phyloP scores from a whole-genome alignment of 495 filamentous ascomycete genomes.

The Alectoria sarmentosa region DNA sequence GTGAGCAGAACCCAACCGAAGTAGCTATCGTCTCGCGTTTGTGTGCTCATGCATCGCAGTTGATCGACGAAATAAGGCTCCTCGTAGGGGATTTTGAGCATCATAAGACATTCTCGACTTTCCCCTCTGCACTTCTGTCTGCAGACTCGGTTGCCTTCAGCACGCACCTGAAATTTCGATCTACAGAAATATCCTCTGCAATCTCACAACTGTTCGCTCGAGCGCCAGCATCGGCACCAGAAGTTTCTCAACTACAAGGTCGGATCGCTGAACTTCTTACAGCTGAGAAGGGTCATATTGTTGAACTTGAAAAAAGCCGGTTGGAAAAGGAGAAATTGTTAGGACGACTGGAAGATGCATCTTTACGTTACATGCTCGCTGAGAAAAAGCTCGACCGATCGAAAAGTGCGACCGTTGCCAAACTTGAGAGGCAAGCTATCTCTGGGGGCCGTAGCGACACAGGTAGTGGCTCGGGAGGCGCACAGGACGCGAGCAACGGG shows the following conservation, averaged over 20 bases:
- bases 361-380: constrained; percentile 84
- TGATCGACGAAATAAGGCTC: constrained; percentile 79
- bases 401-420: constrained; percentile 81
- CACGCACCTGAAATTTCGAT: constrained; percentile 59
- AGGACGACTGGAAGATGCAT: constrained; percentile 76
- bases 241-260: constrained; percentile 63
- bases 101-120: constrained; percentile 40
- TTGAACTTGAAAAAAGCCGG: constrained; percentile 67
- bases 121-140: constrained; percentile 56
- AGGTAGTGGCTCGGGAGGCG: constrained; percentile 47
- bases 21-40: not conserved
- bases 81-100: constrained; percentile 50
- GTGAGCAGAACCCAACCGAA: constrained; percentile 41
- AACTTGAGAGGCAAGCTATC: constrained; percentile 83
- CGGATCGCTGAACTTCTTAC: constrained; percentile 68
- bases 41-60: constrained; percentile 38
- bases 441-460: constrained; percentile 49
- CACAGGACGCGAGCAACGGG: constrained; percentile 48
- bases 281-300: constrained; percentile 69
- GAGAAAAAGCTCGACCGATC: constrained; percentile 88
- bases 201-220: constrained; percentile 50
- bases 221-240: constrained; percentile 43
- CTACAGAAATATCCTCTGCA: constrained; percentile 53
- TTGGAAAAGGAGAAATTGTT: constrained; percentile 77
- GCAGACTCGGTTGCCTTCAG: constrained; percentile 67